Base-by-base conservation (phyloP, 768 basidiomycete species). In the Rhodotorula paludigena region DNA sequence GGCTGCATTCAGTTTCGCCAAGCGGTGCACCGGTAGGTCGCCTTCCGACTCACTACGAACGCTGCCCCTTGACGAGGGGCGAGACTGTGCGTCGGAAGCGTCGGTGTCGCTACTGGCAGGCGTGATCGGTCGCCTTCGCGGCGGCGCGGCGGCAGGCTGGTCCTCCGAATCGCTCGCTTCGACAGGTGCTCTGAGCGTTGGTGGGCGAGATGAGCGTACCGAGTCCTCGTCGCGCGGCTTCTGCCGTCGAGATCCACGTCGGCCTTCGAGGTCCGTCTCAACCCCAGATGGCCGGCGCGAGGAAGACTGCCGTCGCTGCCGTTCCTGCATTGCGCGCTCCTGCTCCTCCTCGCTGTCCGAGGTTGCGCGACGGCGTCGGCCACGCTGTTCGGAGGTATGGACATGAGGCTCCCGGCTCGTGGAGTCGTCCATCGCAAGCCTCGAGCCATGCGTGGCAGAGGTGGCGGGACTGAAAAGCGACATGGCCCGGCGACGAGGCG, bases 401-500 rank as follows among this genome's bases (percentile, higher is more conserved):
- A n/a, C n/a, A n/a, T n/a, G n/a, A n/a, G n/a, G n/a, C n/a, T n/a
- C n/a, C n/a, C n/a, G n/a, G n/a, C n/a, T n/a, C n/a, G n/a, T n/a
- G n/a, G n/a, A n/a, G n/a, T n/a, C n/a, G n/a, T n/a, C n/a, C n/a
- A n/a, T n/a, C n/a, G n/a, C n/a, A n/a, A n/a, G n/a, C n/a, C n/a
- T n/a, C n/a, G n/a, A n/a, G n/a, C n/a, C n/a, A n/a, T n/a, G n/a
- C n/a, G n/a, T n/a, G n/a, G n/a, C n/a, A n/a, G n/a, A n/a, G n/a
- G n/a, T n/a, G n/a, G n/a, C n/a, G n/a, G n/a, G n/a, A 9, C n/a
- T n/a, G n/a, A n/a, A n/a, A n/a, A n/a, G n/a, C n/a, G 66, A 68
- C 61, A 59, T 55, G 30, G 66, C 66, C 18, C 66, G 66, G 28
- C 48, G 44, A n/a, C 60, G 66, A 33, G 32, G n/a, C 14, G 60